Percentiles rank a stretch among this genome's conserved stretches.
Evolutionary conservation across 148 eudicot species (phyloP).

Genomic region (Salicornia ramosissima): DNA sequence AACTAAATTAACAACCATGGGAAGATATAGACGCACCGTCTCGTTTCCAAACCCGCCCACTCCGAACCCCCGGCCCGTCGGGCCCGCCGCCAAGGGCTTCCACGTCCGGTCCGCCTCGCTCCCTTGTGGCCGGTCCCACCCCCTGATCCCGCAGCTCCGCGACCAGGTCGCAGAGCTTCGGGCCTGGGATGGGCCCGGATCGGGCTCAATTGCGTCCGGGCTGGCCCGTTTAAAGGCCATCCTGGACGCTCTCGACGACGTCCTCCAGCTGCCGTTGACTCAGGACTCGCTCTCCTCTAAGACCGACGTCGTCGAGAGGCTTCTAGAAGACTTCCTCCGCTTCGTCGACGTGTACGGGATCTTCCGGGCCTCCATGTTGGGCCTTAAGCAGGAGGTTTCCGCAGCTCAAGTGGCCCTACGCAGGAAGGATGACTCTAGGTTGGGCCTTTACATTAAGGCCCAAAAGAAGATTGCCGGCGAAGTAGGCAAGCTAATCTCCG

Average conservation of each 20-base stretch:
- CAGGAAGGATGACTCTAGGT: slow-evolving; percentile 45
- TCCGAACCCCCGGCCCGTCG: slow-evolving; percentile 27
- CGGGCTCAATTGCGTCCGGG: slow-evolving; percentile 38
- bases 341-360: slow-evolving; percentile 68
- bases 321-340: slow-evolving; percentile 60
- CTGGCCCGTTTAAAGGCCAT: slow-evolving; percentile 41
- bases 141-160: slow-evolving; percentile 56
- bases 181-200: slow-evolving; percentile 34
- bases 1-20: slow-evolving; percentile 10
- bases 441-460: slow-evolving; percentile 41
- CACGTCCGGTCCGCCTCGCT: slow-evolving; percentile 81
- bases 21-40: slow-evolving; percentile 63
- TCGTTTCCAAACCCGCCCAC: slow-evolving; percentile 63
- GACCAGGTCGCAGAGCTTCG: slow-evolving; percentile 45
- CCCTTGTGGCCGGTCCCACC: slow-evolving; percentile 57
- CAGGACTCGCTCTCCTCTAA: slow-evolving; percentile 47
- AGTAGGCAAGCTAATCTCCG: slow-evolving; percentile 37
- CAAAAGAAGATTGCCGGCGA: slow-evolving; percentile 50
- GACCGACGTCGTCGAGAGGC: slow-evolving; percentile 45
- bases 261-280: slow-evolving; percentile 62
- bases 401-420: slow-evolving; percentile 64
- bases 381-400: slow-evolving; percentile 48
- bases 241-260: slow-evolving; percentile 64
- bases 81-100: slow-evolving; percentile 29
- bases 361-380: slow-evolving; percentile 43